These are phyloP conservation scores for Nadsonia starkeyi-henricii DNA, from an alignment of 1,139 yeast genomes.

Conservation along the genomic window DNA sequence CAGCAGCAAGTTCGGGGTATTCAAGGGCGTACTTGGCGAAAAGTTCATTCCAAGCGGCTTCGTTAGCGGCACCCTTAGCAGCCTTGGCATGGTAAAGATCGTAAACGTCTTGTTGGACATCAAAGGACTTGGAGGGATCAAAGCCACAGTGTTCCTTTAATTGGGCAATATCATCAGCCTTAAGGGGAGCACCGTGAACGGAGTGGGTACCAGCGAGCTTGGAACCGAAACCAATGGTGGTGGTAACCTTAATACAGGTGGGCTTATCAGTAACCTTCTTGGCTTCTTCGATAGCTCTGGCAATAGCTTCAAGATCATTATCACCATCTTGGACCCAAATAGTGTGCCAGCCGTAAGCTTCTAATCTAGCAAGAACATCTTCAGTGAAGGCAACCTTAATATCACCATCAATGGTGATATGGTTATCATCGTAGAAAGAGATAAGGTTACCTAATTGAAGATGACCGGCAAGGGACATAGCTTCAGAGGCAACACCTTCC, in stretches of 20 bases:
- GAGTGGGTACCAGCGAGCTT: conserved; percentile 72
- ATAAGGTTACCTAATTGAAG: conserved; percentile 86
- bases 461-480: conserved; percentile 93
- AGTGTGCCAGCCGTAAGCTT: conserved; percentile 92
- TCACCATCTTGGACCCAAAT: conserved; percentile 70
- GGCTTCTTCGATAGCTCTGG: conserved; percentile 49
- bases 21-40: conserved; percentile 49
- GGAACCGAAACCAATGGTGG: conserved; percentile 95
- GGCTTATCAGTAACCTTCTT: conserved; percentile 55
- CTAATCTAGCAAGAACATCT: conserved; percentile 74
- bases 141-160: conserved; percentile 78
- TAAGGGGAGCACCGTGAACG: conserved; percentile 96
- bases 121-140: conserved; percentile 71
- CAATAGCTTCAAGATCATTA: conserved; percentile 58
- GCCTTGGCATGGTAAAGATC: conserved; percentile 50
- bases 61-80: conserved; percentile 46
- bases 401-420: conserved; percentile 92
- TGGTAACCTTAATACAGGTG: conserved; percentile 74
- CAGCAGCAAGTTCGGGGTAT: conserved; percentile 72
- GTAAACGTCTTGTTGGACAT: conserved; percentile 72
- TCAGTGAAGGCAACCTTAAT: conserved; percentile 90
- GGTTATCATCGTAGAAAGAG: conserved; percentile 95
- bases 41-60: conserved; percentile 59
- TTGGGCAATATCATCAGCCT: conserved; percentile 84
- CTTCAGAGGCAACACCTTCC: conserved; percentile 97